These are phyloP conservation scores for Elongisporangium prolatum DNA, from an alignment of 352 stramenopile genomes.

Conservation along the genomic window DNA sequence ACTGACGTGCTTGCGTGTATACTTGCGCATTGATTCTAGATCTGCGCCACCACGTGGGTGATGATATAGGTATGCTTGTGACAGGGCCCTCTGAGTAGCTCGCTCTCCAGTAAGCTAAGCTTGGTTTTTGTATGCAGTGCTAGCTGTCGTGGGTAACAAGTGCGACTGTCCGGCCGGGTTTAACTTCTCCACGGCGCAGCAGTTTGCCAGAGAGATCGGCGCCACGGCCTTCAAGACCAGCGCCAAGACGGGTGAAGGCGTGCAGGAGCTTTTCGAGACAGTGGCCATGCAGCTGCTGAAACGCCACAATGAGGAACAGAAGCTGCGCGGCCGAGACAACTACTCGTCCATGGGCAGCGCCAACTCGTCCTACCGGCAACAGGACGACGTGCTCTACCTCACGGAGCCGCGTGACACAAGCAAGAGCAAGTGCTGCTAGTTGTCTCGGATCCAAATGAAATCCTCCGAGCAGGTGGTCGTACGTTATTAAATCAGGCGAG, in stretches of 20 bases:
- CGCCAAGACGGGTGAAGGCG: slow-evolving; percentile 76
- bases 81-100: too few relatives aligned
- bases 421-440: slow-evolving; percentile 34
- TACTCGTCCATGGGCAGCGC: slow-evolving; percentile 21
- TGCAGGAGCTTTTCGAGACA: slow-evolving; percentile 70
- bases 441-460: not conserved
- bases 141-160: slow-evolving; percentile 84
- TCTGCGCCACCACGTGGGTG: slow-evolving; percentile 68
- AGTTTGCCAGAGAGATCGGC: slow-evolving; percentile 75
- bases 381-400: slow-evolving; percentile 32
- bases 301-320: slow-evolving; percentile 66
- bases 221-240: slow-evolving; percentile 80
- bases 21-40: slow-evolving; percentile 19
- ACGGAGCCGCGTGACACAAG: slow-evolving; percentile 20
- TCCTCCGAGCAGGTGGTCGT: not conserved
- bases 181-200: slow-evolving; percentile 61
- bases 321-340: slow-evolving; percentile 36
- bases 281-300: slow-evolving; percentile 70
- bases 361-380: slow-evolving; percentile 21
- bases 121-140: slow-evolving; percentile 22
- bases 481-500: not conserved
- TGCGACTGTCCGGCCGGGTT: slow-evolving; percentile 63
- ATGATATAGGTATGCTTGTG: slow-evolving; percentile 45
- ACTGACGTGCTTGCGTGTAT: not conserved
- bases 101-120: too few relatives aligned